Evolutionary conservation across 352 stramenopile species (phyloP).

Genomic region (Pythium graminicola): DNA sequence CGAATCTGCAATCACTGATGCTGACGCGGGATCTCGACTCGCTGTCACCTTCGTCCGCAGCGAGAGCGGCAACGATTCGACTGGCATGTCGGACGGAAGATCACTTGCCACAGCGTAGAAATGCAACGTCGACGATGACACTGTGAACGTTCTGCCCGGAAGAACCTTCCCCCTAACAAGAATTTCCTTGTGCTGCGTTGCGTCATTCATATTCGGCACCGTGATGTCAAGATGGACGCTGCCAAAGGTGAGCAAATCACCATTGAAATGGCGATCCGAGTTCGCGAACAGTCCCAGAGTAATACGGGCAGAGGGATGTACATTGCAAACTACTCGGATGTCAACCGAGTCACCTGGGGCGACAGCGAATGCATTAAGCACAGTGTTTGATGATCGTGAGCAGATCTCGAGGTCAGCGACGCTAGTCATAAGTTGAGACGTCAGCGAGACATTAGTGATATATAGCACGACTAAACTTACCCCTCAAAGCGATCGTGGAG

Average conservation of each 20-base stretch:
- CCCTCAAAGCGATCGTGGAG: conserved; percentile 17
- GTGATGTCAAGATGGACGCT: conserved; percentile 60
- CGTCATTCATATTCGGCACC: conserved; percentile 54
- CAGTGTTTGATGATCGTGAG: conserved; percentile 77
- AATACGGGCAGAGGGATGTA: conserved; percentile 58
- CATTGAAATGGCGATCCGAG: conserved; percentile 28
- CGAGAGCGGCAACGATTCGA: conserved; percentile 34
- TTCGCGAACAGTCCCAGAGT: conserved; percentile 34
- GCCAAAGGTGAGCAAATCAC: conserved; percentile 56
- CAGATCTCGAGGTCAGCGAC: conserved; percentile 69
- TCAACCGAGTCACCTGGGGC: conserved; percentile 77
- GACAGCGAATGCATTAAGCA: conserved; percentile 52
- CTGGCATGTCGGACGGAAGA: conserved; percentile 40
- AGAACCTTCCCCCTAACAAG: conserved; percentile 66
- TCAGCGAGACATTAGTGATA: neutral
- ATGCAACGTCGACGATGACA: conserved; percentile 73
- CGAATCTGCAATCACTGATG: conserved; percentile 3
- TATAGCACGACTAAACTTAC: neutral
- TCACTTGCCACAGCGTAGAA: conserved; percentile 70
- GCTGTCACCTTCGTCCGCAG: conserved; percentile 34
- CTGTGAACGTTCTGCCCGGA: conserved; percentile 71
- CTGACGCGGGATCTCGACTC: conserved; percentile 9
- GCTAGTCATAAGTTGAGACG: conserved; percentile 20
- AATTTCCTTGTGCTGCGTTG: conserved; percentile 60
- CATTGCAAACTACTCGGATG: conserved; percentile 74